Conservation (phyloP, 2,329 filamentous ascomycete species). For the Aspergillus texensis region DNA sequence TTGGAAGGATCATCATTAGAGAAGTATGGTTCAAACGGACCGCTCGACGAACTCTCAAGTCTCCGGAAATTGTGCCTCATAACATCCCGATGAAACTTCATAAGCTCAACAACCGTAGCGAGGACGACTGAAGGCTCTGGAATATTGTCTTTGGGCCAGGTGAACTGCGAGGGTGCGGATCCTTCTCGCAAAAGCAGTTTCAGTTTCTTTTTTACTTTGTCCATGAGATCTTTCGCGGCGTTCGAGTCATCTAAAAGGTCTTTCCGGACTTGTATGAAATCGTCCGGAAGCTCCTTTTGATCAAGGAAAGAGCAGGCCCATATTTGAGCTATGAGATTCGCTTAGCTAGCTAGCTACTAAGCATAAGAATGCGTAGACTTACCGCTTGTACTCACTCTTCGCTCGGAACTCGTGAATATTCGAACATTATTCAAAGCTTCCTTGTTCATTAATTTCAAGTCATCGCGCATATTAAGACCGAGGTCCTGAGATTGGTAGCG, state of each 20-base stretch:
- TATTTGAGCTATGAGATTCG: constrained; percentile 69
- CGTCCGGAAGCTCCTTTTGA: constrained; percentile 78
- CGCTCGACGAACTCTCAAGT: constrained; percentile 59
- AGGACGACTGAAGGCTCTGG: constrained; percentile 94
- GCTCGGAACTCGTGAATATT: constrained; percentile 93
- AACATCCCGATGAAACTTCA: constrained; percentile 94
- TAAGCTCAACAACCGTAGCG: constrained; percentile 86
- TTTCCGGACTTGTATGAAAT: constrained; percentile 89
- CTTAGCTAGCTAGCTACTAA: constrained; percentile 15
- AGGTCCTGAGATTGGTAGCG: constrained; percentile 95
- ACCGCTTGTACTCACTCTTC: constrained; percentile 85
- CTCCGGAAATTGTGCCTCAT: constrained; percentile 94
- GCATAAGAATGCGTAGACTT: constrained; percentile 25
- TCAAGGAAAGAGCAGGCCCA: constrained; percentile 89
- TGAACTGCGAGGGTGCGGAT: constrained; percentile 92
- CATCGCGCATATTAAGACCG: constrained; percentile 93
- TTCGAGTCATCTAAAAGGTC: constrained; percentile 96
- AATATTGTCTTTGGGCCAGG: constrained; percentile 92
- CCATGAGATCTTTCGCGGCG: constrained; percentile 98
- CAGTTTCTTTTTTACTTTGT: constrained; percentile 99
- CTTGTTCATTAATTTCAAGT: constrained; percentile 87
- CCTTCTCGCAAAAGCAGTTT: constrained; percentile 90
- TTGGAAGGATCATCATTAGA: constrained; percentile 10
- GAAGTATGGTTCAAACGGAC: background rate
- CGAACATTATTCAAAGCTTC: constrained; percentile 90